Evolutionary conservation across 805 yeast species (phyloP).

Genomic region (Candida sakaeoensis): DNA sequence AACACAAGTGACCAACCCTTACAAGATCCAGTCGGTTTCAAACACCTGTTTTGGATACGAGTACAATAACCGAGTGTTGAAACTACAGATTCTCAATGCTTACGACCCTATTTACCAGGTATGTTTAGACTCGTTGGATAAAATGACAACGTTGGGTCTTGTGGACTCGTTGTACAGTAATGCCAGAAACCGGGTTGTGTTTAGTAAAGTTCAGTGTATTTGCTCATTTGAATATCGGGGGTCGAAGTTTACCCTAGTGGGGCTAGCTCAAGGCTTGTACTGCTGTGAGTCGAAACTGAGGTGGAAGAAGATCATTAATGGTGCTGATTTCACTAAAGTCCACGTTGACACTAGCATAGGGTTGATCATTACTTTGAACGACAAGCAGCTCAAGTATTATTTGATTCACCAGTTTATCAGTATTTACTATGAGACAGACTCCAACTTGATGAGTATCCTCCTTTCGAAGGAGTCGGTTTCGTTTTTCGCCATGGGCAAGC

Average conservation of each 20-base stretch:
- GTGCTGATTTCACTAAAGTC: constrained; percentile 53
- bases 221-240: constrained; percentile 44
- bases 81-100: constrained; percentile 50
- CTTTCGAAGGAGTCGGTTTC: constrained; percentile 47
- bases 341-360: constrained; percentile 56
- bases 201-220: constrained; percentile 41
- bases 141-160: constrained; percentile 20
- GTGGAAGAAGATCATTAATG: constrained; percentile 60
- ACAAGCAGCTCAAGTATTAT: constrained; percentile 56
- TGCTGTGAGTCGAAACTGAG: constrained; percentile 41
- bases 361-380: constrained; percentile 55
- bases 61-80: constrained; percentile 45
- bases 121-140: constrained; percentile 19
- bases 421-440: constrained; percentile 47
- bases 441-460: constrained; percentile 43
- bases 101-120: constrained; percentile 47
- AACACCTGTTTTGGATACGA: constrained; percentile 65
- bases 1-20: constrained; percentile 46
- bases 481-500: constrained; percentile 66
- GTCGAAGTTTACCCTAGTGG: constrained; percentile 49
- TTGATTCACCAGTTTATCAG: constrained; percentile 59
- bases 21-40: constrained; percentile 48
- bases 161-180: constrained; percentile 23
- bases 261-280: constrained; percentile 62
- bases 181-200: constrained; percentile 22